Evolutionary conservation across 1,284 basidiomycete species (phyloP).

Genomic region (Leccinum fallax): DNA sequence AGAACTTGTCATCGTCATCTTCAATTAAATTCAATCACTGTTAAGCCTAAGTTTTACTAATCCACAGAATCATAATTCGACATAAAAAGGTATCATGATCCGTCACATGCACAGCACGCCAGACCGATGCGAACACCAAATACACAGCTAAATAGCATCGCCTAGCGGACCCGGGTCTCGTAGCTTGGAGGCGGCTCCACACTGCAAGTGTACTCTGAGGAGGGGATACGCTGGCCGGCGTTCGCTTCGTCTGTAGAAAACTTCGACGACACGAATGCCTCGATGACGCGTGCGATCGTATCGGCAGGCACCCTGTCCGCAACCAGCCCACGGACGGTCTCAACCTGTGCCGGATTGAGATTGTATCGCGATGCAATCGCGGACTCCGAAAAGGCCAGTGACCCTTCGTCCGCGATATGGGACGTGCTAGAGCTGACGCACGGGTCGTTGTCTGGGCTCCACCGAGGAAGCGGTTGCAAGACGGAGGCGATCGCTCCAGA

Average conservation of each 20-base stretch:
- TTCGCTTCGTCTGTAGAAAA: background rate
- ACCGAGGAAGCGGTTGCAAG: no score
- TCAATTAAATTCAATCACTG: no score
- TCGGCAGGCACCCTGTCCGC: slow-evolving; percentile 8
- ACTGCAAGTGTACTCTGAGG: slow-evolving; percentile 3
- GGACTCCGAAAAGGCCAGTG: slow-evolving; percentile 1
- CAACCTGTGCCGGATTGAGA: slow-evolving; percentile 18
- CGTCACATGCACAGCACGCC: no score
- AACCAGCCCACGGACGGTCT: slow-evolving; percentile 14
- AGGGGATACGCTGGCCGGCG: background rate
- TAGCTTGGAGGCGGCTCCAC: slow-evolving; percentile 23
- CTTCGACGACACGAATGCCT: slow-evolving; percentile 4
- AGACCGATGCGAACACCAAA: no score
- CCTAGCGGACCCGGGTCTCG: slow-evolving; percentile 7
- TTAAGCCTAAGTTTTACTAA: no score
- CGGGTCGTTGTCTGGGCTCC: background rate
- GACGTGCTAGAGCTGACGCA: no score
- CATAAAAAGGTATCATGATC: background rate
- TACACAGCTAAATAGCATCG: no score
- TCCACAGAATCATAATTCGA: no score
- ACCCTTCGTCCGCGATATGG: background rate
- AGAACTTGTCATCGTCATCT: no score
- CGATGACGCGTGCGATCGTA: slow-evolving; percentile 20
- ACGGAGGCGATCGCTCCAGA: no score
- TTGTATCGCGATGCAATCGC: background rate